Evolutionary conservation across 768 basidiomycete genomes (phyloP).

Genomic region (Termitomyces heimii): DNA sequence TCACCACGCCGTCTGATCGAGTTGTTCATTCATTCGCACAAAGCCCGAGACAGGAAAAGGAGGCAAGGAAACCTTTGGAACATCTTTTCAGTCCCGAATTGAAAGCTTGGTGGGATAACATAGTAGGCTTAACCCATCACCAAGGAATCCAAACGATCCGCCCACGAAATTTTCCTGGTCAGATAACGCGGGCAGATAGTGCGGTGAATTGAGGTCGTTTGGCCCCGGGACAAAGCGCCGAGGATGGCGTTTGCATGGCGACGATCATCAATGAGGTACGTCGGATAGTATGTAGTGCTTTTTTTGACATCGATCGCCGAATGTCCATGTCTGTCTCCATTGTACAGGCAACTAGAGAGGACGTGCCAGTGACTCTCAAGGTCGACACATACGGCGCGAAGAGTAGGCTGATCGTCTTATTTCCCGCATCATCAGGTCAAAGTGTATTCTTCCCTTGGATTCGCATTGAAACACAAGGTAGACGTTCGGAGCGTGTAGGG

Average conservation of each 20-base stretch:
- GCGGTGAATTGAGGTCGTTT: constrained; percentile 9
- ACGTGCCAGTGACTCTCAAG: constrained; percentile 10
- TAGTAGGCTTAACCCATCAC: background rate
- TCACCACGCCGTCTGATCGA: background rate
- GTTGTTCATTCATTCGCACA: background rate
- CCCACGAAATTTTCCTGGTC: background rate
- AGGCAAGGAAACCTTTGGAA: constrained; percentile 5
- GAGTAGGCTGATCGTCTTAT: background rate
- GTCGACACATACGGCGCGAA: too few relatives aligned
- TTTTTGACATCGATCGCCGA: background rate
- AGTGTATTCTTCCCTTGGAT: constrained; percentile 8
- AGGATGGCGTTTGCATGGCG: constrained; percentile 15
- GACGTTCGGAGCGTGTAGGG: constrained; percentile 8
- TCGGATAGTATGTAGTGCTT: constrained; percentile 1
- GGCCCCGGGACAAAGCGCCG: constrained; percentile 9
- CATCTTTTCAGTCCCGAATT: constrained; percentile 7
- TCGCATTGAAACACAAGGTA: constrained; percentile 8
- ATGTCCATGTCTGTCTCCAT: too few relatives aligned
- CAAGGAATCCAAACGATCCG: background rate
- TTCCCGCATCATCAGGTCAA: background rate
- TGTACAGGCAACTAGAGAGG: constrained; percentile 1
- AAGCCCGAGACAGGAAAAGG: constrained; percentile 2
- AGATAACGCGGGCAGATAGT: constrained; percentile 9
- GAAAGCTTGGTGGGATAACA: constrained; percentile 8
- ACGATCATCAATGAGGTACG: constrained; percentile 9